These are phyloP conservation scores for Tetrastigma voinierianum DNA, from an alignment of 164 flowering plant species.

Conservation along the genomic window DNA sequence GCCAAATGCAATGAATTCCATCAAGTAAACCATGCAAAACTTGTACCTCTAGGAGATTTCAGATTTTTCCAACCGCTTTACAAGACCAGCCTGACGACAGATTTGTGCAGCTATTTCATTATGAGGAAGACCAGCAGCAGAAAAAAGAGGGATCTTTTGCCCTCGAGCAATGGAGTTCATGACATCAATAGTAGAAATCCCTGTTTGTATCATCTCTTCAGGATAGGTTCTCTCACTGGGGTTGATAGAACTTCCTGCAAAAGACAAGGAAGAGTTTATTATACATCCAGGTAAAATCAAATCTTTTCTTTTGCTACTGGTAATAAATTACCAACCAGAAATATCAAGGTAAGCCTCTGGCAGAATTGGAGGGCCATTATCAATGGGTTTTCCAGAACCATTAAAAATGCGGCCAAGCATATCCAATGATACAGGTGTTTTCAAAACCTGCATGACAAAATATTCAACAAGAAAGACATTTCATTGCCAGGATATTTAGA, in stretches of 20 bases:
- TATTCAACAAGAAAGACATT: too few species aligned
- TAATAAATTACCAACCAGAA: conserved; percentile 53
- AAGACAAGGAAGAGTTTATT: not conserved
- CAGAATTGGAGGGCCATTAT: conserved; percentile 96
- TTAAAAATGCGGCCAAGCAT: conserved; percentile 99
- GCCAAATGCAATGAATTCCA: not conserved
- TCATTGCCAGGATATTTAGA: too few species aligned
- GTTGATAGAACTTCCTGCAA: conserved; percentile 89
- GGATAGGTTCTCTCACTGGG: conserved; percentile 99
- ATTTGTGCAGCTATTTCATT: conserved; percentile 99
- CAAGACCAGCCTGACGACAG: conserved; percentile 97
- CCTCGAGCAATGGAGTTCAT: conserved; percentile 99
- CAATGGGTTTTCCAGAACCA: conserved; percentile 98
- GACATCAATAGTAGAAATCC: conserved; percentile 98
- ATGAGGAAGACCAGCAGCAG: conserved; percentile 99
- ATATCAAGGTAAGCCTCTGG: conserved; percentile 99
- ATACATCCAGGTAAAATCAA: too few species aligned
- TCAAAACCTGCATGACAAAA: conserved; percentile 62
- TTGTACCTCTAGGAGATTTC: conserved; percentile 66
- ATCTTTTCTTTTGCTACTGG: too few species aligned
- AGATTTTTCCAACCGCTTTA: conserved; percentile 83
- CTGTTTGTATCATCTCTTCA: conserved; percentile 99
- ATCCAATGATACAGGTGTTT: conserved; percentile 95
- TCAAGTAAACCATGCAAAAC: too few species aligned
- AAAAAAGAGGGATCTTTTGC: conserved; percentile 97